Evolutionary conservation across 306 rosid genomes (phyloP), one percentile per base, ranked within the genome.

Genomic region (Castanopsis chinensis): DNA sequence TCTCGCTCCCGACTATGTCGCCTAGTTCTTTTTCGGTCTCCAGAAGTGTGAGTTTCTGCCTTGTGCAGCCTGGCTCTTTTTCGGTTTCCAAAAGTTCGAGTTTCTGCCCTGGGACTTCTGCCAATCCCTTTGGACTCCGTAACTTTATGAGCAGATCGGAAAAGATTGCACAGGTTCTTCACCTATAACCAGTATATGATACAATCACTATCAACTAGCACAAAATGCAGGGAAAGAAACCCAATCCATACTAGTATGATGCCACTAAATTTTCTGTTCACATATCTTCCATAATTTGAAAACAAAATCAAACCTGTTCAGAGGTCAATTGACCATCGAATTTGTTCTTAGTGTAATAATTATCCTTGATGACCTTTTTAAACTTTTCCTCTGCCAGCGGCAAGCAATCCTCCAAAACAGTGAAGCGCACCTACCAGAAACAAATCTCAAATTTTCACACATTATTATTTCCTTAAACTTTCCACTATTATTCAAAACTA

Each of bases 91-190:
- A 4, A 63, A 5, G 37, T 14, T 1, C 37, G 53, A 68, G 17
- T 35, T 35, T 35, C 52, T n/a, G 28, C 51, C 72, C 72, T 19
- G 51, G 45, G 51, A 33, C 52, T 68, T 68, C 72, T 68, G 72
- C 52, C 52, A 0, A 18, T 19, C 49, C 3, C 15, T 4, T 68
- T 35, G 28, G 72, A 33, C 72, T 68, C 41, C 17, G 52, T 21
- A n/a, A 12, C 52, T 68, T 68, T 68, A 23, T 49, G n/a, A 25
- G 27, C 53, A 68, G 25, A 49, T 35, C 25, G 51, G 72, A 68
- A 68, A 35, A 68, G 72, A 25, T 68, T 68, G 72, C 72, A 68
- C 27, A 68, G 72, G 72, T 35, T 68, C 72, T 68, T 68, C 72
- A 68, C 72, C 72, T 68, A 35, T 68, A 15, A 68, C 18, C 51